A percentile compares a stretch with the other conserved stretches of the same genome.
Evolutionary conservation across 129 eudicot genomes (phyloP).

Genomic region (Arctium minus): DNA sequence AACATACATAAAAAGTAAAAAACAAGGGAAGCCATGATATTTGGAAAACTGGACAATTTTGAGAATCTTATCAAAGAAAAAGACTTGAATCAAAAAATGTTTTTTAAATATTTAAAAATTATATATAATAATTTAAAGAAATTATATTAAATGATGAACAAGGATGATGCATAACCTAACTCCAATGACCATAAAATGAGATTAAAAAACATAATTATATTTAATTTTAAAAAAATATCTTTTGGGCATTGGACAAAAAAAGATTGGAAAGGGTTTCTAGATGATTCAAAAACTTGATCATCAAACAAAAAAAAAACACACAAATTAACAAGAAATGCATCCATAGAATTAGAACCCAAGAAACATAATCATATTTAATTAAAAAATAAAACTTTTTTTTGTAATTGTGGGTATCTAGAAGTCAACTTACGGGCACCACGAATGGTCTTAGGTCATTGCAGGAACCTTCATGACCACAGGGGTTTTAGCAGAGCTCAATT

Average conservation of each 20-base stretch:
- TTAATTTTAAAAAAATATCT: not conserved
- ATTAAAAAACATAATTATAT: not conserved
- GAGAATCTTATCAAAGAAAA: constrained; percentile 11
- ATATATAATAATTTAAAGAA: not conserved
- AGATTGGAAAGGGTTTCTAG: not conserved
- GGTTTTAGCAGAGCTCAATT: no score
- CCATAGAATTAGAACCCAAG: not conserved
- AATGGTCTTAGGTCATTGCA: no score
- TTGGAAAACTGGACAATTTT: constrained; percentile 14
- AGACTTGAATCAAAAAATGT: constrained; percentile 3
- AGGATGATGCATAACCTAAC: not conserved
- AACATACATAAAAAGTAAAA: constrained; percentile 24
- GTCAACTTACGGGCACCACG: no score
- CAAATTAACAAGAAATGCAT: not conserved
- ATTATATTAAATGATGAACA: not conserved
- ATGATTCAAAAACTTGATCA: not conserved
- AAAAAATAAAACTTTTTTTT: no score
- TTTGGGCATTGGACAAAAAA: constrained; percentile 12
- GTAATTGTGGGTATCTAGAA: no score
- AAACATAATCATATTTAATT: not conserved
- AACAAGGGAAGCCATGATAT: constrained; percentile 1
- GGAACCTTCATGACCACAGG: no score
- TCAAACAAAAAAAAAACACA: not conserved
- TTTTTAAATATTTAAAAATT: not conserved
- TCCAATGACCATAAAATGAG: not conserved